Percentiles rank a stretch among this genome's conserved stretches.
Evolutionary conservation across 345 rosid species (phyloP).

Genomic region (Camelina sativa): DNA sequence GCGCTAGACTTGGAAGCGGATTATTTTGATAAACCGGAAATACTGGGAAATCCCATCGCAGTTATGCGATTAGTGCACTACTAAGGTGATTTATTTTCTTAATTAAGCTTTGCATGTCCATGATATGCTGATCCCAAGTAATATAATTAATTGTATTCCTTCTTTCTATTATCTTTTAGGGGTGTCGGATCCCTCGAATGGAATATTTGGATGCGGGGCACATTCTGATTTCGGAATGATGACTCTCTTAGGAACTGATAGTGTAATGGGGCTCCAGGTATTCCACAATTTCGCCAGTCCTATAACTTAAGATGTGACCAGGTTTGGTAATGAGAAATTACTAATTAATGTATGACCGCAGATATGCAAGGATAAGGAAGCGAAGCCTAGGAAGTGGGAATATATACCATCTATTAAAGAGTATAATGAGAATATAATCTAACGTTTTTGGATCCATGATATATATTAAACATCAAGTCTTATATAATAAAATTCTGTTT

Average conservation of each 20-base stretch:
- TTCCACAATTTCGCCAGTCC: not conserved
- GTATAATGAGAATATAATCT: slow-evolving; percentile 56
- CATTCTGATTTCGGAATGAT: slow-evolving; percentile 85
- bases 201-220: slow-evolving; percentile 85
- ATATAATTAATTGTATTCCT: not conserved
- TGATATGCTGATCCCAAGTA: not conserved
- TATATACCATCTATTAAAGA: slow-evolving; percentile 74
- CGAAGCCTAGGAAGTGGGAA: slow-evolving; percentile 77
- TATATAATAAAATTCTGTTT: too few species aligned
- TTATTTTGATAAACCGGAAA: slow-evolving; percentile 73
- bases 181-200: slow-evolving; percentile 70
- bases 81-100: slow-evolving; percentile 55
- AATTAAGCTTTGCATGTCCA: slow-evolving; percentile 50
- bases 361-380: slow-evolving; percentile 82
- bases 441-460: not conserved
- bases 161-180: not conserved
- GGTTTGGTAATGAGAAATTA: slow-evolving; percentile 47
- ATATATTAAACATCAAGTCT: too few species aligned
- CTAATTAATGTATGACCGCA: slow-evolving; percentile 28
- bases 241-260: slow-evolving; percentile 81
- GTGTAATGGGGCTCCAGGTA: slow-evolving; percentile 74
- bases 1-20: slow-evolving; percentile 66
- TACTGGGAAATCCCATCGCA: slow-evolving; percentile 78
- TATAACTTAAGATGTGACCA: slow-evolving; percentile 46
- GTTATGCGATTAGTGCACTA: slow-evolving; percentile 69